Evolutionary conservation across 805 yeast species (phyloP), one percentile per base, ranked within the genome.

Genomic region (Candida golubevii): DNA sequence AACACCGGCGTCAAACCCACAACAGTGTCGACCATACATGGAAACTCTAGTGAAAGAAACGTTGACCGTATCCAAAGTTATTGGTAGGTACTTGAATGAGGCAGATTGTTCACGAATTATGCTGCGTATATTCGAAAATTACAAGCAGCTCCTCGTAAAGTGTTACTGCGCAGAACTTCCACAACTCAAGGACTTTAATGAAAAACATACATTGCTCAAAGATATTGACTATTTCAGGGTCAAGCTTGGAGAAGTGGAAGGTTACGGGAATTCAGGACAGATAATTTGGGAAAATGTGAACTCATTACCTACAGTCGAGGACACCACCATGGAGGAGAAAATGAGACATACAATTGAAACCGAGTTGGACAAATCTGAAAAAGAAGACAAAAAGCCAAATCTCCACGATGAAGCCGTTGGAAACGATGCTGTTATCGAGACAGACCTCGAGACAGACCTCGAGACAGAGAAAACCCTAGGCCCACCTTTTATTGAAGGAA

Each of bases 221-320:
- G 90, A 85, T 60, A 70, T 82, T 8, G 83, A 78, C 54, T 82
- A 75, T 54, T 82, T 83, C 59, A 60, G 80, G 47, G 84, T 75
- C n/a, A 80, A 80, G 46, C 62, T 83, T 27, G 72, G 76, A 40
- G 80, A 77, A 43, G 57, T 80, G 8, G 75, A 77, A 7, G 86
- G 85, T 0, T 78, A 79, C 47, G 81, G 81, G 0, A 77, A 78
- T 46, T 73, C 82, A 1, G 85, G 84, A 1, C 82, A 78, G 43
- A 77, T 77, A 1, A 69, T 81, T 27, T 79, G 83, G 81, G 83
- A 79, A 49, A 72, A 74, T 44, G 79, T 80, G 8, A 78, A 79
- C 54, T 63, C 75, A 3, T 59, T 79, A 34, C 67, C 75, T 1
- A 76, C 80, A 0, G 68, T 69, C 7, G 82, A 77, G 46, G 82